A percentile compares a stretch with the other conserved stretches of the same genome.
Conservation (phyloP, 495 filamentous ascomycete species). For the Friedmanniomyces endolithicus region DNA sequence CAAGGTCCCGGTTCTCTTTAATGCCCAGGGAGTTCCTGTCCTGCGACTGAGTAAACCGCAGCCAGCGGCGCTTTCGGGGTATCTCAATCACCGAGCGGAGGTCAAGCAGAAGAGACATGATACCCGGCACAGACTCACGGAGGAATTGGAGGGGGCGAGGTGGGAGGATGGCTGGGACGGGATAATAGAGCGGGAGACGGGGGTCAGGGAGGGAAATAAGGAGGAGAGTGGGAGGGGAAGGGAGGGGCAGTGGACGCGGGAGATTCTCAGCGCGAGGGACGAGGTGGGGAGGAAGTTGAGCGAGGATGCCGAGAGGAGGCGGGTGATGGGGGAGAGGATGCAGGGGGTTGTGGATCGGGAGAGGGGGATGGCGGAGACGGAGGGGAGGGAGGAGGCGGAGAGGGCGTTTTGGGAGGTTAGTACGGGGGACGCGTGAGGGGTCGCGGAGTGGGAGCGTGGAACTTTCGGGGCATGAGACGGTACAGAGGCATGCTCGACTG, state of each 20-base stretch:
- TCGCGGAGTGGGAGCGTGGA: no score
- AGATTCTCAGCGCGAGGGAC: conserved; percentile 1
- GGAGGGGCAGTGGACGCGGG: conserved; percentile 9
- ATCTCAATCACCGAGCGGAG: conserved; percentile 41
- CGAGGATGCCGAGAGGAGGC: conserved; percentile 23
- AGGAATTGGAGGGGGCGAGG: conserved; percentile 33
- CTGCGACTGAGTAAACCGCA: conserved; percentile 61
- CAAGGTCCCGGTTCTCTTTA: conserved; percentile 49
- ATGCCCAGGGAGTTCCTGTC: conserved; percentile 51
- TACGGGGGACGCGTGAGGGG: not conserved
- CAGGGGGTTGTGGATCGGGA: conserved; percentile 38
- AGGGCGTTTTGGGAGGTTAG: no score
- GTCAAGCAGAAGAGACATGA: conserved; percentile 32
- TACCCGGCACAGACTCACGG: conserved; percentile 22
- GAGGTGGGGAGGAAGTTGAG: conserved; percentile 12
- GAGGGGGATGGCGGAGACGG: conserved; percentile 32
- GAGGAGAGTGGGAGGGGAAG: not conserved
- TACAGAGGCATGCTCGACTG: no score
- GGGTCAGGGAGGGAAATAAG: not conserved
- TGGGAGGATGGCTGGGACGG: conserved; percentile 50
- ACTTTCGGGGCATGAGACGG: no score
- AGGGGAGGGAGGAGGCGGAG: conserved; percentile 17
- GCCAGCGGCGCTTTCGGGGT: conserved; percentile 41
- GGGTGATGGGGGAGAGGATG: conserved; percentile 33
- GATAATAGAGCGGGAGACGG: not conserved